These are phyloP conservation scores for Aegle marmelos DNA, from an alignment of 345 rosid genomes.

Conservation along the genomic window DNA sequence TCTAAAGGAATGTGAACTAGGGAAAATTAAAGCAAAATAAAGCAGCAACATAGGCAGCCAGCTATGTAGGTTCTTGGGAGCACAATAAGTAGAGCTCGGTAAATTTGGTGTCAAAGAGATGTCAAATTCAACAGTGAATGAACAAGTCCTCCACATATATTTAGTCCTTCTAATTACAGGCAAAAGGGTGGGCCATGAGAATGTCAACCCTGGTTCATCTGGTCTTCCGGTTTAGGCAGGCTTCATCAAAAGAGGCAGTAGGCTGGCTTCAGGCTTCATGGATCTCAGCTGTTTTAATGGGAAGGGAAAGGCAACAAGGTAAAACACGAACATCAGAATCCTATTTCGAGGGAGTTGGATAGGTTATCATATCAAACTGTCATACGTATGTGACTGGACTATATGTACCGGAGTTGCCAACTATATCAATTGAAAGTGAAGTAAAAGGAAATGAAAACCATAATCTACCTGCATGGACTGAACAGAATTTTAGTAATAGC, in stretches of 20 bases:
- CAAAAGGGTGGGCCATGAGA: slow-evolving; percentile 74
- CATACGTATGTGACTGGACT: slow-evolving; percentile 27
- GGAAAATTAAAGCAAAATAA: slow-evolving; percentile 20
- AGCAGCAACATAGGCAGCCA: slow-evolving; percentile 43
- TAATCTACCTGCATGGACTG: slow-evolving; percentile 48
- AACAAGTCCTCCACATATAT: slow-evolving; percentile 45
- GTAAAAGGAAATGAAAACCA: slow-evolving; percentile 19
- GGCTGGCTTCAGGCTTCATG: slow-evolving; percentile 93
- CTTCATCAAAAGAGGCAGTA: slow-evolving; percentile 75
- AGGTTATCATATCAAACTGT: slow-evolving; percentile 49
- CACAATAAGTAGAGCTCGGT: slow-evolving; percentile 55
- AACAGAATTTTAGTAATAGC: slow-evolving; percentile 64
- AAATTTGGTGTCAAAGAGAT: slow-evolving; percentile 51
- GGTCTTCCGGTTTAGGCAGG: slow-evolving; percentile 91
- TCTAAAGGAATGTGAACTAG: slow-evolving; percentile 19
- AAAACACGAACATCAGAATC: slow-evolving; percentile 72
- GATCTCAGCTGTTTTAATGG: slow-evolving; percentile 86
- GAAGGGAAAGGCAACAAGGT: slow-evolving; percentile 77
- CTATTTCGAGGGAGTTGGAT: slow-evolving; percentile 52
- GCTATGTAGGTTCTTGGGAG: slow-evolving; percentile 57
- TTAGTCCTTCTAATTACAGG: slow-evolving; percentile 69
- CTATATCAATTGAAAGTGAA: slow-evolving; percentile 12
- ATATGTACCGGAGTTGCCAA: slow-evolving; percentile 30
- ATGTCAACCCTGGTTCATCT: slow-evolving; percentile 72
- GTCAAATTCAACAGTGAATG: slow-evolving; percentile 41